Conservation (phyloP, 768 basidiomycete species). For the Suillus spraguei region DNA sequence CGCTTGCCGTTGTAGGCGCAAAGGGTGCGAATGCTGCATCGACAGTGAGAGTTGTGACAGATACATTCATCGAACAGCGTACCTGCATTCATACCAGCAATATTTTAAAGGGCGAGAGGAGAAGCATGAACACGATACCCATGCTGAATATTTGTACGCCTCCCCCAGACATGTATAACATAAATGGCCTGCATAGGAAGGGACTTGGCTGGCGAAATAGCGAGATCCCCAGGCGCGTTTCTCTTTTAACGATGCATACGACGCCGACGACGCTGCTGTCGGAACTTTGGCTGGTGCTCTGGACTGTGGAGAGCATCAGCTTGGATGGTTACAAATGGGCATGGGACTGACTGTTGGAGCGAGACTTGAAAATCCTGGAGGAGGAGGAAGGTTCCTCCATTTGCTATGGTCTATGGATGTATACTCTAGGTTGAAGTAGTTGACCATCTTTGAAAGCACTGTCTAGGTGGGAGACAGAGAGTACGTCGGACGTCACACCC, state of each 20-base stretch:
- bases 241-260: constrained; percentile 70
- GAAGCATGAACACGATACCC: constrained; percentile 93
- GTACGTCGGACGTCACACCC: not conserved
- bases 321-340: not conserved
- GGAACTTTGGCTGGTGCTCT: constrained; percentile 40
- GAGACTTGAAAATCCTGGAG: constrained; percentile 65
- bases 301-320: constrained; percentile 37
- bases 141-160: constrained; percentile 97
- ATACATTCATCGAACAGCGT: not conserved
- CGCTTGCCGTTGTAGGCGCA: constrained; percentile 47
- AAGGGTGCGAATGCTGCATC: constrained; percentile 72
- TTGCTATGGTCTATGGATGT: constrained; percentile 38
- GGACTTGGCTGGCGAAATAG: constrained; percentile 82
- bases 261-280: constrained; percentile 34
- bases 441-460: constrained; percentile 2
- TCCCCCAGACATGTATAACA: constrained; percentile 98
- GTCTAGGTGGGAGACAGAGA: not conserved
- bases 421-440: constrained; percentile 30
- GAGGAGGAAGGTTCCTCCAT: constrained; percentile 65
- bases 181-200: constrained; percentile 97
- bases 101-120: constrained; percentile 85
- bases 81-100: constrained; percentile 81
- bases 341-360: constrained; percentile 24
- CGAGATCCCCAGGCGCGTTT: constrained; percentile 87
- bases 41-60: not conserved